These are phyloP conservation scores for Tolypocladium amazonense DNA, from an alignment of 2,329 filamentous ascomycete species.

Conservation along the genomic window DNA sequence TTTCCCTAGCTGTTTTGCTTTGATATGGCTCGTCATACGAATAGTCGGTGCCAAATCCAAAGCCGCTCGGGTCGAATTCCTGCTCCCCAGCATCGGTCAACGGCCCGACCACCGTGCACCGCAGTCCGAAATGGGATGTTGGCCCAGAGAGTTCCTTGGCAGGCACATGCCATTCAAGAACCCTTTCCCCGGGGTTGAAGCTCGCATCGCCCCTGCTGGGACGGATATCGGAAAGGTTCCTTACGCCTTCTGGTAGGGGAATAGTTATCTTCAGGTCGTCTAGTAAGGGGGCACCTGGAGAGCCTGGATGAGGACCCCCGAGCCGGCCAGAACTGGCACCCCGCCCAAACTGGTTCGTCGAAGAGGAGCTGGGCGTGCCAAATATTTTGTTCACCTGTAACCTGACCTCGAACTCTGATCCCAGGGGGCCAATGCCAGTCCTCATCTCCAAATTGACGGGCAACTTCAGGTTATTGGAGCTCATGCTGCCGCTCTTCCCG, in stretches of 20 bases:
- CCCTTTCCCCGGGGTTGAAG: slow-evolving; percentile 62
- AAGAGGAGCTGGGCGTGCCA: slow-evolving; percentile 23
- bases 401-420: slow-evolving; percentile 82
- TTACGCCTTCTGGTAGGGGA: slow-evolving; percentile 67
- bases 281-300: slow-evolving; percentile 48
- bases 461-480: slow-evolving; percentile 59
- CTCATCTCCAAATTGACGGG: slow-evolving; percentile 75
- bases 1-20: slow-evolving; percentile 24
- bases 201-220: slow-evolving; percentile 74
- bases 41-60: slow-evolving; percentile 41
- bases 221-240: slow-evolving; percentile 74
- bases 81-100: slow-evolving; percentile 38
- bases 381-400: slow-evolving; percentile 61
- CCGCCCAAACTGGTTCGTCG: slow-evolving; percentile 27
- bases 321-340: slow-evolving; percentile 29
- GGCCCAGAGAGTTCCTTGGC: slow-evolving; percentile 63
- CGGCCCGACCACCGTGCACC: slow-evolving; percentile 68
- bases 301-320: slow-evolving; percentile 37
- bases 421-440: slow-evolving; percentile 63
- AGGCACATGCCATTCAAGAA: slow-evolving; percentile 74
- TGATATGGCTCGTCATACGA: slow-evolving; percentile 49
- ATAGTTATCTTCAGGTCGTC: slow-evolving; percentile 72
- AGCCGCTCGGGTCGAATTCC: slow-evolving; percentile 37
- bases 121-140: slow-evolving; percentile 59
- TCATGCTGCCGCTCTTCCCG: slow-evolving; percentile 42